Evolutionary conservation across 805 yeast genomes (phyloP), one percentile per base, ranked within the genome.

Genomic region (Dipodascopsis uninucleata): DNA sequence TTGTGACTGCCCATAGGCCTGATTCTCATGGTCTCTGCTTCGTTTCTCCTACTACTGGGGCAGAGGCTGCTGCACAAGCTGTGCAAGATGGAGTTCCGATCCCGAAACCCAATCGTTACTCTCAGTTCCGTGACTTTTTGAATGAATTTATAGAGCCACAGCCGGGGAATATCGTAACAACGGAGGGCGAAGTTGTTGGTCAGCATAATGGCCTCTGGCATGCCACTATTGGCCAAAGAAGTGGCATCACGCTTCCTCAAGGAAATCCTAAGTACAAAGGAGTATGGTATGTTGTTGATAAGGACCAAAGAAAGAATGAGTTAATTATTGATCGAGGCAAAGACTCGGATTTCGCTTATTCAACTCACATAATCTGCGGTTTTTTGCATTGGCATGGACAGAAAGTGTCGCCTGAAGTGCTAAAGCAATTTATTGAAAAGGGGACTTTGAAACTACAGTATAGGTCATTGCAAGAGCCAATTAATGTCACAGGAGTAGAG

Each of bases 21-120:
- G 98, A 93, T 61, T 88, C 97, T 1, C 95, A 85, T 61, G 98
- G 98, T 0, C 71, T 93, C 7, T 93, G 98, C 61, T 93, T 93
- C 70, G 96, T 93, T 6, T 74, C 77, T 29, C 83, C 58, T 5
- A 40, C 23, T 12, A 34, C 40, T 21, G 46, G 50, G 3, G 53
- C 49, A 2, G 28, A 25, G 8, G 53, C 53, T 2, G 31, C 50
- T 2, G 20, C 26, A 14, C 26, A 28, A 22, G 49, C 49, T 4
- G 18, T n/a, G 21, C 37, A 26, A n/a, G 35, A 21, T 5, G 49
- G 52, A 3, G 38, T 34, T 23, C 28, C 9, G 6, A 16, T 45
- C n/a, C 36, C 36, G 14, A 28, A 17, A 14, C 37, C 39, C 28
- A 45, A 36, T 16, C 50, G 51, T 14, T 49, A 41, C 24, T 25